A percentile compares a stretch with the other conserved stretches of the same genome.
These are phyloP conservation scores for Skeletonema tropicum DNA, from an alignment of 108 stramenopile genomes.

Conservation along the genomic window DNA sequence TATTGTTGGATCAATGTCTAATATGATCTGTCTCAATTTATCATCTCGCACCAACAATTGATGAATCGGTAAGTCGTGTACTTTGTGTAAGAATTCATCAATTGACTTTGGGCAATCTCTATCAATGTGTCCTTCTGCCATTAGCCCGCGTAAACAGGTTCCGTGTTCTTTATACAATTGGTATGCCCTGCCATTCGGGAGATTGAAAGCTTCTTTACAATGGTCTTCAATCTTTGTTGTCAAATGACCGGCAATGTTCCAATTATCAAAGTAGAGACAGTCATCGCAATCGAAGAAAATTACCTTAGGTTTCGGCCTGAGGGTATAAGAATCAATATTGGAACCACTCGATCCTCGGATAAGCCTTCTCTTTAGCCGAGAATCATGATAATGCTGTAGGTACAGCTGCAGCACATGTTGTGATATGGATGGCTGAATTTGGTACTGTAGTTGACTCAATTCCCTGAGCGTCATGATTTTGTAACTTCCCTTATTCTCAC, in stretches of 20 bases:
- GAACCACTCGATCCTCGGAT: no score
- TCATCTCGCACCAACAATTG: conserved; percentile 45
- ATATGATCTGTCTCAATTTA: conserved; percentile 49
- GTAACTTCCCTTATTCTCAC: no score
- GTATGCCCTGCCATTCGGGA: conserved; percentile 61
- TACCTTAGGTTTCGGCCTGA: neutral
- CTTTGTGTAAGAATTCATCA: conserved; percentile 53
- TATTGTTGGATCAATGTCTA: conserved; percentile 65
- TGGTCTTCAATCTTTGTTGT: conserved; percentile 70
- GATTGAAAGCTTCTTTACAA: conserved; percentile 41
- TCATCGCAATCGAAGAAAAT: conserved; percentile 82
- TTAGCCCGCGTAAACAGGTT: conserved; percentile 64
- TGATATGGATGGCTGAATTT: no score
- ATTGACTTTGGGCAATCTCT: conserved; percentile 48
- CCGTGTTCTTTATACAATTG: conserved; percentile 69
- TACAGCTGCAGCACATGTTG: no score
- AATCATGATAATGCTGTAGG: no score
- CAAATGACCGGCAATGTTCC: conserved; percentile 58
- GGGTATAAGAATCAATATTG: neutral
- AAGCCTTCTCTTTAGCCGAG: no score
- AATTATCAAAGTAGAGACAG: conserved; percentile 73
- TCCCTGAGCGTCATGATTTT: no score
- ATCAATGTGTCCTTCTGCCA: conserved; percentile 61
- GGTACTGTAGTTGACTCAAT: no score
- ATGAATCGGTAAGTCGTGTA: conserved; percentile 63